A percentile compares a stretch with the other conserved stretches of the same genome.
phyloP scores from a whole-genome alignment of 2,329 filamentous ascomycete genomes.

The Thielaviopsis populi region DNA sequence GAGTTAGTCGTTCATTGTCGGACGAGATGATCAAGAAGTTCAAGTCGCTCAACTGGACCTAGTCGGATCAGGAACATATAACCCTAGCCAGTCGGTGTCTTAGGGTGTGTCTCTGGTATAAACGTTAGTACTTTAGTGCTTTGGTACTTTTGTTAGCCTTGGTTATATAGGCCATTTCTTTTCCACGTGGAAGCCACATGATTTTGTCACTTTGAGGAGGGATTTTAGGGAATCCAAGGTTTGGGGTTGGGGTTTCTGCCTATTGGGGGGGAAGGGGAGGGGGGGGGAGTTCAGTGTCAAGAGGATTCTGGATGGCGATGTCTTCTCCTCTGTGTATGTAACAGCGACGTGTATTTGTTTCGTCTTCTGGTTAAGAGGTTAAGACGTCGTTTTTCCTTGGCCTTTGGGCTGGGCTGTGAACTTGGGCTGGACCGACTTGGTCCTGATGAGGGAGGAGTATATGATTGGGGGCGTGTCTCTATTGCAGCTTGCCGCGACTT shows the following conservation, averaged over 20 bases:
- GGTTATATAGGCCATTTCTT: background rate
- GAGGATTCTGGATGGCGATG: background rate
- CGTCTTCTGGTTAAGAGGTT: background rate
- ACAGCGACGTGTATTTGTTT: background rate
- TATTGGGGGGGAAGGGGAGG: background rate
- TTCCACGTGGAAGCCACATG: conserved; percentile 1
- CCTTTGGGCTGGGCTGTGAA: conserved; percentile 1
- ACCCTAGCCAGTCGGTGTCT: background rate
- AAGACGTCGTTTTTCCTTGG: background rate
- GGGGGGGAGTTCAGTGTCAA: too few species aligned
- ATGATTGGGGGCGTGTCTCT: background rate
- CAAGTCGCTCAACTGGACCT: too few species aligned
- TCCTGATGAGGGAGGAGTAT: too few species aligned
- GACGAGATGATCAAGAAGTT: too few species aligned
- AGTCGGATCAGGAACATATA: background rate
- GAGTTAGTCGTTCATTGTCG: background rate
- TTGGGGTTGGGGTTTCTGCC: background rate
- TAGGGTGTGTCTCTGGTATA: background rate
- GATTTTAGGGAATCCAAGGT: background rate
- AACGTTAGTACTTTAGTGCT: background rate
- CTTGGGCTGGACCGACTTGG: too few species aligned
- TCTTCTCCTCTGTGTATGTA: background rate
- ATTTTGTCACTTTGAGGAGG: background rate
- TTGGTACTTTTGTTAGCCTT: background rate
- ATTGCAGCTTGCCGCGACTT: background rate